Conservation (phyloP, 2,329 filamentous ascomycete species). For the Lojkania enalia region DNA sequence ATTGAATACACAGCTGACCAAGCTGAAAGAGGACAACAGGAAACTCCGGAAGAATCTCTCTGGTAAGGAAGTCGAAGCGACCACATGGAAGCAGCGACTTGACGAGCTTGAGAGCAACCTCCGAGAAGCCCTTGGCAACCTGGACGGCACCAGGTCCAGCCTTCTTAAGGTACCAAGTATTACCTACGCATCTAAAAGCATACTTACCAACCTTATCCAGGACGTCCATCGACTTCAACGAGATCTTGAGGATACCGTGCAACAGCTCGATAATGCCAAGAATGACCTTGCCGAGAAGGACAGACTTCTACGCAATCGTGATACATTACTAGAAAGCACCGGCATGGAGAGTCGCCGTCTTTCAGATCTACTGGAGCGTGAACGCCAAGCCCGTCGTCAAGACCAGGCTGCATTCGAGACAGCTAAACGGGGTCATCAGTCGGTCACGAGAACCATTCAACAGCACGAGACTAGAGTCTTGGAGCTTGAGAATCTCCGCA, state of each 20-base stretch:
- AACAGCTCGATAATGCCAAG: constrained; percentile 79
- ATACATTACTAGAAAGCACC: constrained; percentile 83
- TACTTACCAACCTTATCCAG: constrained; percentile 46
- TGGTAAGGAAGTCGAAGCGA: constrained; percentile 82
- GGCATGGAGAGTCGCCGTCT: constrained; percentile 84
- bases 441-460: constrained; percentile 81
- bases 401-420: constrained; percentile 88
- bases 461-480: constrained; percentile 82
- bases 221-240: constrained; percentile 85
- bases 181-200: constrained; percentile 7
- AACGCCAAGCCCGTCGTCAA: constrained; percentile 79
- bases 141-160: constrained; percentile 82
- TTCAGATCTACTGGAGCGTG: constrained; percentile 86
- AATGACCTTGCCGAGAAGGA: constrained; percentile 86
- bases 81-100: constrained; percentile 87
- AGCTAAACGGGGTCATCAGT: constrained; percentile 82
- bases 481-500: constrained; percentile 81
- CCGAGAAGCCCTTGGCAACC: constrained; percentile 82
- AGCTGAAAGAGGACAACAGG: constrained; percentile 83
- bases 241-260: constrained; percentile 80
- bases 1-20: constrained; percentile 80
- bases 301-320: constrained; percentile 83
- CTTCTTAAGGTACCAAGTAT: constrained; percentile 68
- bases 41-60: constrained; percentile 81
- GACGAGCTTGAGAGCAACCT: constrained; percentile 89